These are phyloP conservation scores for Isabelozyma gotoi DNA, from an alignment of 805 yeast species.

Conservation along the genomic window DNA sequence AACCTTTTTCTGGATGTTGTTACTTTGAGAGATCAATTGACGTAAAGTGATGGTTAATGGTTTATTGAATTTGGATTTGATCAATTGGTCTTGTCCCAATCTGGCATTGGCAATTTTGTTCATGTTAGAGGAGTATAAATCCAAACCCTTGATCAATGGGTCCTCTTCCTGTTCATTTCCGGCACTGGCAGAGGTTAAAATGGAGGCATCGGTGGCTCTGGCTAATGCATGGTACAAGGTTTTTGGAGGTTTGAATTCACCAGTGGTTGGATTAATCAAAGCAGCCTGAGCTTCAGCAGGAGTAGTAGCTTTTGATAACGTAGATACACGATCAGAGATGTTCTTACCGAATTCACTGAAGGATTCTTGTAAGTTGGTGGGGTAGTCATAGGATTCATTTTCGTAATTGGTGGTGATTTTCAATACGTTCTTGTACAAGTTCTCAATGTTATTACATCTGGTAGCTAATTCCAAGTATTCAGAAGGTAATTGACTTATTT, in stretches of 20 bases:
- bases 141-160: slow-evolving; percentile 61
- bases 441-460: slow-evolving; percentile 41
- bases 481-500: slow-evolving; percentile 74
- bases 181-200: slow-evolving; percentile 30
- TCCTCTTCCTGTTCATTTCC: slow-evolving; percentile 35
- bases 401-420: slow-evolving; percentile 56
- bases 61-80: slow-evolving; percentile 66
- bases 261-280: slow-evolving; percentile 39
- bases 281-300: slow-evolving; percentile 85
- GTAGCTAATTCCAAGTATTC: slow-evolving; percentile 60
- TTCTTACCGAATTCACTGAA: slow-evolving; percentile 68
- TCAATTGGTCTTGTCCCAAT: slow-evolving; percentile 75
- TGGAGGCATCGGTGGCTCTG: slow-evolving; percentile 64
- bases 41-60: slow-evolving; percentile 62
- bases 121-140: slow-evolving; percentile 67
- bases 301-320: slow-evolving; percentile 67
- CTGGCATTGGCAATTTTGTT: slow-evolving; percentile 79
- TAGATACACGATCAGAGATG: slow-evolving; percentile 61
- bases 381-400: slow-evolving; percentile 80
- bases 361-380: slow-evolving; percentile 73
- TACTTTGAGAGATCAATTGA: slow-evolving; percentile 59
- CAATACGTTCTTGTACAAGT: slow-evolving; percentile 41
- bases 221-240: slow-evolving; percentile 81
- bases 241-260: slow-evolving; percentile 63
- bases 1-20: slow-evolving; percentile 69